Conservation (phyloP, 2,329 filamentous ascomycete genomes). For the Clonostachys byssicola region DNA sequence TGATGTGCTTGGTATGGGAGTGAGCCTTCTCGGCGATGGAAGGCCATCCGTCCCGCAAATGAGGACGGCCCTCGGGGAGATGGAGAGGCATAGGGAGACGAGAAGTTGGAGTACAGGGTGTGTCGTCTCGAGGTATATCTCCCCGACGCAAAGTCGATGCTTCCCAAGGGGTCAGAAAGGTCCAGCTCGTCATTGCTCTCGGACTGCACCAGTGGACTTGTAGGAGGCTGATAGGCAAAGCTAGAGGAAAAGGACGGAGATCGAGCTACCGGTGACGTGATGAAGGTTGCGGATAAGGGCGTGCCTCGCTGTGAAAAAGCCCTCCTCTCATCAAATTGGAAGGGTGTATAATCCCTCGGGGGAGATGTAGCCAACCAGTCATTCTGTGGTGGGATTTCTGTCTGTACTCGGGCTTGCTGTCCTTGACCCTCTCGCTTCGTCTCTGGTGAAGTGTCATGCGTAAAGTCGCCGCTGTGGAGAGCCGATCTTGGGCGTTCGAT, state of each 20-base stretch:
- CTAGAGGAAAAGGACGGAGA: constrained; percentile 70
- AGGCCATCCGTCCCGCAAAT: constrained; percentile 2
- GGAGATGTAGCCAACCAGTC: constrained; percentile 53
- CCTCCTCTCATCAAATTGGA: constrained; percentile 32
- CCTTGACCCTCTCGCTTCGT: constrained; percentile 5
- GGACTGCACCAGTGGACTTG: constrained; percentile 86
- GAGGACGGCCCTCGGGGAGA: constrained; percentile 19
- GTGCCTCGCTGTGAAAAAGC: constrained; percentile 17
- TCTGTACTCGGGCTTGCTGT: constrained; percentile 7
- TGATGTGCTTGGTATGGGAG: constrained; percentile 75
- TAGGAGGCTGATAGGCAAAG: constrained; percentile 83
- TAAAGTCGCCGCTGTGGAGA: constrained; percentile 65
- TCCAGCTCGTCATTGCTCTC: constrained; percentile 74
- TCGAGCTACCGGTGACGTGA: constrained; percentile 51
- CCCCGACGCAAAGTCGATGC: constrained; percentile 40
- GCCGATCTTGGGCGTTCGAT: constrained; percentile 82
- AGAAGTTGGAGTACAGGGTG: constrained; percentile 63
- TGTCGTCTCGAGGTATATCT: constrained; percentile 53
- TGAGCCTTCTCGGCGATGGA: constrained; percentile 51
- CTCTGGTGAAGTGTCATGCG: constrained; percentile 22
- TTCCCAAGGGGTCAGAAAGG: constrained; percentile 48
- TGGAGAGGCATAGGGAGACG: constrained; percentile 35
- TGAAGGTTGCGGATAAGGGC: constrained; percentile 23
- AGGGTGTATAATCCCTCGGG: constrained; percentile 44
- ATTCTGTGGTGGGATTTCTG: constrained; percentile 8